These are phyloP conservation scores for Hexamita inflata DNA, from an alignment of 208 protist genomes.

Conservation along the genomic window DNA sequence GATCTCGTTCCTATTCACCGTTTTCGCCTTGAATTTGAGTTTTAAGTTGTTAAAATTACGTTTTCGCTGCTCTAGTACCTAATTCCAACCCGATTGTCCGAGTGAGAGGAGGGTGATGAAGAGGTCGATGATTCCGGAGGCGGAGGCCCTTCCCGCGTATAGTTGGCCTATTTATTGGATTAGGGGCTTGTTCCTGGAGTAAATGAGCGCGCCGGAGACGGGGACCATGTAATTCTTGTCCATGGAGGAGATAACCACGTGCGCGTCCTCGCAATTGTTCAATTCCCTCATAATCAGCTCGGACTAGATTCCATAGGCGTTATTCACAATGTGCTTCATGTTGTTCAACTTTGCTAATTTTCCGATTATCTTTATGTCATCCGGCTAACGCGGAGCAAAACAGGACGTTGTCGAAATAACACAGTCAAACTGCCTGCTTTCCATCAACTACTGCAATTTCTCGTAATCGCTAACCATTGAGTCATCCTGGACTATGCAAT, in stretches of 20 bases:
- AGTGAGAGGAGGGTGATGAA: conserved; percentile 81
- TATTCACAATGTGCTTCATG: conserved; percentile 85
- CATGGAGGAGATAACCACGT: conserved; percentile 77
- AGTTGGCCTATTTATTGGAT: conserved; percentile 48
- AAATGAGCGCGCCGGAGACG: conserved; percentile 68
- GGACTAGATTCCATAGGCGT: conserved; percentile 89
- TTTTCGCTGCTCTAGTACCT: conserved; percentile 61
- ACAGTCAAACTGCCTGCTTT: conserved; percentile 64
- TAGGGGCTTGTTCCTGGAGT: conserved; percentile 26
- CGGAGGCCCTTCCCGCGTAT: conserved; percentile 60
- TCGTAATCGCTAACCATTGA: conserved; percentile 58
- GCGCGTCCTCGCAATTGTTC: conserved; percentile 60
- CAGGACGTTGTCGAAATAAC: conserved; percentile 87
- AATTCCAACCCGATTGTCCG: conserved; percentile 59
- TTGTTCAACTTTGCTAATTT: conserved; percentile 58
- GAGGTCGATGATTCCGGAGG: conserved; percentile 67
- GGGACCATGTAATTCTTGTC: conserved; percentile 98
- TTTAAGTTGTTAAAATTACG: conserved; percentile 37
- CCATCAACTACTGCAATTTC: conserved; percentile 57
- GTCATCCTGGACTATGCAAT: conserved; percentile 49
- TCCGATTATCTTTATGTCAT: conserved; percentile 68
- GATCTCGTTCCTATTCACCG: conserved; percentile 54
- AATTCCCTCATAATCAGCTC: conserved; percentile 58
- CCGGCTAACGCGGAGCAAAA: conserved; percentile 84
- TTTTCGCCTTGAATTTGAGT: conserved; percentile 42